Evolutionary conservation across 768 basidiomycete genomes (phyloP).

Genomic region (Mrakia blollopis): DNA sequence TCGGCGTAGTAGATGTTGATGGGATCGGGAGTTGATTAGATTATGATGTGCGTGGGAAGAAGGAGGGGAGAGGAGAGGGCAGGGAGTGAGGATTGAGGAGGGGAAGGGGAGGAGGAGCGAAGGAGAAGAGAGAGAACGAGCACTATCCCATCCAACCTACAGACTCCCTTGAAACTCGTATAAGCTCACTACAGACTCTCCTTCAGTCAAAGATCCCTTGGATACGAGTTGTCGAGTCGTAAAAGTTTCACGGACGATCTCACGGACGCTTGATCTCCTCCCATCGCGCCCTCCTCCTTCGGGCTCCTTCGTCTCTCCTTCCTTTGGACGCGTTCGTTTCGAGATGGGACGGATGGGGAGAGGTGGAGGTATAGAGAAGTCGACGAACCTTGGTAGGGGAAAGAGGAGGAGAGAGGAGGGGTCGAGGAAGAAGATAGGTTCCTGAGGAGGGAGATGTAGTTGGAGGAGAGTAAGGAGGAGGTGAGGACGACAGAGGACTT

Average conservation of each 20-base stretch:
- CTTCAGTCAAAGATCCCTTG: background rate
- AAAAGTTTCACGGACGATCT: background rate
- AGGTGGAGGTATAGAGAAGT: background rate
- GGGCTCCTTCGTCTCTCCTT: background rate
- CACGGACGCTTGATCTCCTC: conserved; percentile 2
- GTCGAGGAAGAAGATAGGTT: background rate
- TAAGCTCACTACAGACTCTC: background rate
- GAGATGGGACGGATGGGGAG: background rate
- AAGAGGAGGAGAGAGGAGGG: background rate
- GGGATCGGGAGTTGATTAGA: background rate
- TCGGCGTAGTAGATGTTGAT: background rate
- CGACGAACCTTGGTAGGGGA: conserved; percentile 11
- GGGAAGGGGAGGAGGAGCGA: background rate
- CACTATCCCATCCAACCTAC: background rate
- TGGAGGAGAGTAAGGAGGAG: conserved; percentile 20
- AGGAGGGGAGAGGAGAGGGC: conserved; percentile 6
- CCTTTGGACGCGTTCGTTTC: background rate
- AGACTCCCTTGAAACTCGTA: background rate
- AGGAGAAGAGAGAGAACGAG: background rate
- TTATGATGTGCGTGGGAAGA: background rate
- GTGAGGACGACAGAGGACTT: background rate
- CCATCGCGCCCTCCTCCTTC: conserved; percentile 18
- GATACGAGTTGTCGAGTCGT: background rate
- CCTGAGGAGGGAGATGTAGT: conserved; percentile 25
- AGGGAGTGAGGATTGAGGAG: conserved; percentile 1